Percentiles rank a stretch among this genome's conserved stretches.
Evolutionary conservation across 2,329 filamentous ascomycete species (phyloP).

Genomic region (Pestalotiopsis fici): DNA sequence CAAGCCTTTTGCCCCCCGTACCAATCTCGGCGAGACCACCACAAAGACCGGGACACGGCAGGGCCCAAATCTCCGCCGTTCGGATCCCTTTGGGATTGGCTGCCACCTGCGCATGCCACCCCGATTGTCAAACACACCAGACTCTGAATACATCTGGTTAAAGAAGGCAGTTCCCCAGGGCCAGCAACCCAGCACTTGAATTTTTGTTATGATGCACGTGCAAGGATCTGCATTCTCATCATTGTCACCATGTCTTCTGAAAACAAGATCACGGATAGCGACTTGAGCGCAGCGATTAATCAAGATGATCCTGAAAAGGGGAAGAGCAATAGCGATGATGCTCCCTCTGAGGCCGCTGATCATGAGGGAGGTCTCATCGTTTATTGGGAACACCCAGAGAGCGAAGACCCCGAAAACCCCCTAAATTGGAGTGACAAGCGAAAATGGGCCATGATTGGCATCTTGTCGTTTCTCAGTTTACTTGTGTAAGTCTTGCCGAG

Average conservation of each 20-base stretch:
- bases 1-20: not conserved
- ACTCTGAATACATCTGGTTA: not conserved
- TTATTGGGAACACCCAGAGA: not conserved
- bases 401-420: conserved; percentile 40
- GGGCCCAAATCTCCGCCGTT: not conserved
- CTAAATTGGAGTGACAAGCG: conserved; percentile 45
- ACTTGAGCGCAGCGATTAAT: not conserved
- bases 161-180: not conserved
- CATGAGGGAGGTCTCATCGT: not conserved
- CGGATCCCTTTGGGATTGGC: not conserved
- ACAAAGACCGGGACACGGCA: not conserved
- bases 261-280: not conserved
- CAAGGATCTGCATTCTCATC: not conserved
- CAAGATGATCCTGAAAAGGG: not conserved
- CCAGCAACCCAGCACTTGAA: not conserved
- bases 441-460: conserved; percentile 36
- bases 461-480: conserved; percentile 46
- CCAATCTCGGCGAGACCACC: not conserved
- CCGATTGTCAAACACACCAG: not conserved
- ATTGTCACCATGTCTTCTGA: not conserved
- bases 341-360: not conserved
- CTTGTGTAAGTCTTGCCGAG: conserved; percentile 37
- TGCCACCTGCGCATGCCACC: not conserved
- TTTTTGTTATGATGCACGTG: not conserved
- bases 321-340: not conserved